Base-by-base conservation (phyloP, 129 eudicot species). In the Cynara cardunculus region DNA sequence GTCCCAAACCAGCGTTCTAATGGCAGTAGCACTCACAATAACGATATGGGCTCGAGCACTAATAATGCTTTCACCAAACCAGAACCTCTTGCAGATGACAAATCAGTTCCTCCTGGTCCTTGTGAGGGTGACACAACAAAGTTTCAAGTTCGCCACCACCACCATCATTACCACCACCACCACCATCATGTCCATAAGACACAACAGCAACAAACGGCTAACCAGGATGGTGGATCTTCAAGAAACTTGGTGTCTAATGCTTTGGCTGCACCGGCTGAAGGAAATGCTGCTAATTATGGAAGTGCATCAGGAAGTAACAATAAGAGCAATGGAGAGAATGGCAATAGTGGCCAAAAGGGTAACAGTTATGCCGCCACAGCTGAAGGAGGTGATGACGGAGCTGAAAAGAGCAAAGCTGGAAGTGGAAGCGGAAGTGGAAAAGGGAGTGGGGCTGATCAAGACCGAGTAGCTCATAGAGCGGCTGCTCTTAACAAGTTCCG, bases 21-120 rank as follows among this genome's bases (percentile, higher is more conserved):
- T 79, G 92, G 93, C 61, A 87, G 90, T 71, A 87, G 91, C 80
- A 88, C 91, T 75, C 87, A 83, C 28, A 90, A 90, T 28, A 84
- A 89, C 4, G 93, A 91, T 62, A 89, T 89, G 96, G 93, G 91
- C 34, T 91, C 96, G 2, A 89, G 93, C 37, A 91, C 96, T 35
- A 81, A 89, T 73, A 84, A 85, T 25, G 86, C 80, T 22, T 84
- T 84, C 71, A 82, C 84, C 35, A 84, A 87, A 81, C 84, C 86
- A 16, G 85, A 80, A 77, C 85, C 81, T 2, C 27, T 49, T 26
- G 44, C 30, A 46, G 89, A 91, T 56, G 86, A 85, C 41, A 89
- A 76, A 65, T 71, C 78, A 26, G 68, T 68, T 39, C 56, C 86
- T 59, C 83, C 83, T n/a, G 78, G 69, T 74, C 84, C 73, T 46